Evolutionary conservation across 306 rosid species (phyloP).

Genomic region (Prunus mira): DNA sequence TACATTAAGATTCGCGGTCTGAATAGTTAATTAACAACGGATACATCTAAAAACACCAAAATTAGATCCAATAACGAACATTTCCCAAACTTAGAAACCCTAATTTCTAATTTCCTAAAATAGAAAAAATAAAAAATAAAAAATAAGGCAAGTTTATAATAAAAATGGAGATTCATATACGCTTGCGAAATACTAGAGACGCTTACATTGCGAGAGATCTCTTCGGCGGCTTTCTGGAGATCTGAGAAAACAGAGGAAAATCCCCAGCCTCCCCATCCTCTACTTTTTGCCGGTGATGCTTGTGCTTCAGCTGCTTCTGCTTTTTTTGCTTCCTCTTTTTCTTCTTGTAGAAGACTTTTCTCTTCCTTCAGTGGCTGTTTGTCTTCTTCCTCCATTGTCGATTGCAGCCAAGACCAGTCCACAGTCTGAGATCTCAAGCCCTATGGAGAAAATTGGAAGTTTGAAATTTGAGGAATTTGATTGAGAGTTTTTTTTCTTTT

Average conservation of each 20-base stretch:
- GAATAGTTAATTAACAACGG: background rate
- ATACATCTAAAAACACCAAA: background rate
- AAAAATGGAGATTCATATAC: background rate
- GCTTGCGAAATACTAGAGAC: background rate
- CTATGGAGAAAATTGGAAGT: background rate
- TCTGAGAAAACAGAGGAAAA: constrained; percentile 72
- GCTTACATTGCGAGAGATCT: constrained; percentile 90
- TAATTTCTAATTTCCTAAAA: constrained; percentile 12
- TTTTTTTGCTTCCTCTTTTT: constrained; percentile 10
- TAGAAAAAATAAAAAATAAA: too few relatives aligned
- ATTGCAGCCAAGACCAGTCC: background rate
- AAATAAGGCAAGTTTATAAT: background rate
- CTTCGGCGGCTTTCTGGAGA: constrained; percentile 93
- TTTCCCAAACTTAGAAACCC: constrained; percentile 11
- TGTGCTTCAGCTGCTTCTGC: constrained; percentile 17
- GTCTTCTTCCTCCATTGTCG: constrained; percentile 59
- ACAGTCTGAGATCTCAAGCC: background rate
- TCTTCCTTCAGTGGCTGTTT: constrained; percentile 48
- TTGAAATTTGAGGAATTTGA: background rate
- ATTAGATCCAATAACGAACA: constrained; percentile 10
- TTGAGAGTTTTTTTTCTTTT: background rate
- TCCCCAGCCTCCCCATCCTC: constrained; percentile 87
- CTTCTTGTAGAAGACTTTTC: constrained; percentile 19
- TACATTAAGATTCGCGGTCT: background rate
- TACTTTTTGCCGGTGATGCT: constrained; percentile 20